Conservation (phyloP, 768 basidiomycete species). For the Mycena metata region DNA sequence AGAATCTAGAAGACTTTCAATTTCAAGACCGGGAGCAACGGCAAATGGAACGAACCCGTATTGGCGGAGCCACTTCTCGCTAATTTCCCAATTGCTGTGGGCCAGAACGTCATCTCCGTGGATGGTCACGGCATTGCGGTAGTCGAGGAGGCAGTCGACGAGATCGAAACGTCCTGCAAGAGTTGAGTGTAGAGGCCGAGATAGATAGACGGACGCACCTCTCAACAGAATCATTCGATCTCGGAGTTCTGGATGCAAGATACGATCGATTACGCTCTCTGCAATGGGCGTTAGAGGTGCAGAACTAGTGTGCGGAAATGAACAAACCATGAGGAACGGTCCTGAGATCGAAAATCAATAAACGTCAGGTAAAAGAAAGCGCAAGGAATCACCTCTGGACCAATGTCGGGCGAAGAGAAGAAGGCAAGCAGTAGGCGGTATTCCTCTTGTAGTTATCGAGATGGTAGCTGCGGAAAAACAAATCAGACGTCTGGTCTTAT, state of each 20-base stretch:
- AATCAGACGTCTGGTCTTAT: conserved; percentile 3
- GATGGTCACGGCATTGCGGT: conserved; percentile 75
- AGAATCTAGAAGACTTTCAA: conserved; percentile 64
- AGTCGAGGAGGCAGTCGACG: conserved; percentile 83
- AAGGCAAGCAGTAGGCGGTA: conserved; percentile 87
- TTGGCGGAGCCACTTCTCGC: conserved; percentile 84
- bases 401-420: conserved; percentile 88
- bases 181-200: conserved; percentile 13
- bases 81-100: conserved; percentile 91
- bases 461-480: conserved; percentile 74
- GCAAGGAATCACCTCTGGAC: conserved; percentile 74
- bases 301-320: conserved; percentile 4
- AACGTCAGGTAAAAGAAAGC: conserved; percentile 14
- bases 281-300: conserved; percentile 16
- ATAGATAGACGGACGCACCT: conserved; percentile 61
- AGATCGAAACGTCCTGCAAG: conserved; percentile 80
- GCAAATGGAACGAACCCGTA: conserved; percentile 71
- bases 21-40: conserved; percentile 6
- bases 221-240: conserved; percentile 92
- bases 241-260: conserved; percentile 90
- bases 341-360: conserved; percentile 51
- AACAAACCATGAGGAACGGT: conserved; percentile 86
- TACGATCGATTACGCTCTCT: conserved; percentile 94
- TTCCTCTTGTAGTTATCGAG: conserved; percentile 92
- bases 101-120: conserved; percentile 95